Percentiles rank a stretch among this genome's conserved stretches.
Conservation (phyloP, 2,329 filamentous ascomycete genomes). For the Diplodia scrobiculata region DNA sequence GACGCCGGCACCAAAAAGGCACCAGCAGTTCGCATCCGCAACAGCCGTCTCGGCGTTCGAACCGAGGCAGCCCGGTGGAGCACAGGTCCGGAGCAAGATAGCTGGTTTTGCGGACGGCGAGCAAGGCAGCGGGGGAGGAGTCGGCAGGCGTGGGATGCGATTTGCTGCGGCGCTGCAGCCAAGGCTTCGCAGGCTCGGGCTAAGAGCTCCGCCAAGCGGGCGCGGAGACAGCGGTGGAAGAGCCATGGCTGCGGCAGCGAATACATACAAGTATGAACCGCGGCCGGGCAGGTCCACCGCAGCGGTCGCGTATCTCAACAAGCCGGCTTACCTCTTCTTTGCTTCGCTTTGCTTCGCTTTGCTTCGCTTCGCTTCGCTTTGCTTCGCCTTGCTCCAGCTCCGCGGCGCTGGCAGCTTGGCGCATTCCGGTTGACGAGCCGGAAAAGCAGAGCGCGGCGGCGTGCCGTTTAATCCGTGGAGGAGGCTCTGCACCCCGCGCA, state of each 20-base stretch:
- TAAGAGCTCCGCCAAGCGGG: slow-evolving; percentile 17
- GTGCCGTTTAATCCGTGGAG: slow-evolving; percentile 10
- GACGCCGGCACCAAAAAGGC: background rate
- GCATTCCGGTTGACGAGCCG: background rate
- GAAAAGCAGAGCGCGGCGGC: background rate
- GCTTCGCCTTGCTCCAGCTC: background rate
- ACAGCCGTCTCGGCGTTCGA: slow-evolving; percentile 20
- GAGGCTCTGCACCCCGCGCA: slow-evolving; percentile 25
- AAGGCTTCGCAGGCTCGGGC: slow-evolving; percentile 10
- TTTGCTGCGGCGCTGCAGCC: slow-evolving; percentile 7
- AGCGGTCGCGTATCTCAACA: slow-evolving; percentile 14
- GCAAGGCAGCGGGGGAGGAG: background rate
- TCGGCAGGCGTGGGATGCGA: background rate
- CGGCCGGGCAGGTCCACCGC: slow-evolving; percentile 1
- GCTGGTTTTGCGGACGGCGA: background rate
- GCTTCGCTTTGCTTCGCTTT: background rate
- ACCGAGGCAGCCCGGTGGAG: slow-evolving; percentile 16
- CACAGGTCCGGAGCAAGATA: background rate
- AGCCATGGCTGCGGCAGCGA: slow-evolving; percentile 1
- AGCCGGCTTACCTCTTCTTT: slow-evolving; percentile 18
- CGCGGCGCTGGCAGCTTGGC: slow-evolving; percentile 10
- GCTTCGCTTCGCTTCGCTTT: too few species aligned
- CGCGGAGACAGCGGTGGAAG: slow-evolving; percentile 1
- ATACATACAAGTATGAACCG: slow-evolving; percentile 20
- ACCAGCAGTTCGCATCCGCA: slow-evolving; percentile 6